Conservation (phyloP, 1,284 basidiomycete genomes). For the Mrakiaceae sp. region DNA sequence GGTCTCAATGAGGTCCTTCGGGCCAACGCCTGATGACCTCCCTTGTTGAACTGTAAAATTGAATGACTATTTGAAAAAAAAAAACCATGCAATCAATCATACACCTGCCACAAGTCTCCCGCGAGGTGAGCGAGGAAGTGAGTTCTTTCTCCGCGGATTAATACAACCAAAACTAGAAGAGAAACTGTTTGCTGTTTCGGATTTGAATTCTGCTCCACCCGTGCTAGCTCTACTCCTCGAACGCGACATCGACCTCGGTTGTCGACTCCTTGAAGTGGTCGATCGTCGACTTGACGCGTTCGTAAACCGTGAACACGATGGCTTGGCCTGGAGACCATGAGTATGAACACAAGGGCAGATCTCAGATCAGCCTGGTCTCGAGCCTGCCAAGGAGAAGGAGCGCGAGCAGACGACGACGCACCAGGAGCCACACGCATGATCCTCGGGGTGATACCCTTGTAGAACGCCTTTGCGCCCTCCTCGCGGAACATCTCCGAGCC, state of each 20-base stretch:
- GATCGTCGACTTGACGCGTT: slow-evolving; percentile 61
- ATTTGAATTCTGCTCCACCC: no score
- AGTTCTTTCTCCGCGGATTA: no score
- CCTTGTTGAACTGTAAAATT: not conserved
- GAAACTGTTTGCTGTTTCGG: no score
- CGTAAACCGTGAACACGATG: slow-evolving; percentile 82
- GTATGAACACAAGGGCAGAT: not conserved
- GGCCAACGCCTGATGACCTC: not conserved
- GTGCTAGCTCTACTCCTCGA: slow-evolving; percentile 21
- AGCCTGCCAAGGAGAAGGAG: no score
- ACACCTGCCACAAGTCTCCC: not conserved
- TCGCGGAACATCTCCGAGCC: slow-evolving; percentile 83
- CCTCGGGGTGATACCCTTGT: slow-evolving; percentile 94
- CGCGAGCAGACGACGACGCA: not conserved
- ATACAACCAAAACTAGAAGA: no score
- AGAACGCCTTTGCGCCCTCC: slow-evolving; percentile 77
- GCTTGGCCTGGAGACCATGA: slow-evolving; percentile 43
- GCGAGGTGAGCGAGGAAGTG: not conserved
- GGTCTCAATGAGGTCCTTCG: slow-evolving; percentile 32
- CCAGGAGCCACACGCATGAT: slow-evolving; percentile 94
- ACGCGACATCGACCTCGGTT: slow-evolving; percentile 36
- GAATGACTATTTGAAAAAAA: no score
- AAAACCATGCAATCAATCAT: not conserved
- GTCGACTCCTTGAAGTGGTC: slow-evolving; percentile 49
- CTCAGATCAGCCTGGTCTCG: not conserved